A percentile compares a stretch with the other conserved stretches of the same genome.
Conservation (phyloP, 176 grass and related monocot genomes). For the Rhynchospora breviuscula region DNA sequence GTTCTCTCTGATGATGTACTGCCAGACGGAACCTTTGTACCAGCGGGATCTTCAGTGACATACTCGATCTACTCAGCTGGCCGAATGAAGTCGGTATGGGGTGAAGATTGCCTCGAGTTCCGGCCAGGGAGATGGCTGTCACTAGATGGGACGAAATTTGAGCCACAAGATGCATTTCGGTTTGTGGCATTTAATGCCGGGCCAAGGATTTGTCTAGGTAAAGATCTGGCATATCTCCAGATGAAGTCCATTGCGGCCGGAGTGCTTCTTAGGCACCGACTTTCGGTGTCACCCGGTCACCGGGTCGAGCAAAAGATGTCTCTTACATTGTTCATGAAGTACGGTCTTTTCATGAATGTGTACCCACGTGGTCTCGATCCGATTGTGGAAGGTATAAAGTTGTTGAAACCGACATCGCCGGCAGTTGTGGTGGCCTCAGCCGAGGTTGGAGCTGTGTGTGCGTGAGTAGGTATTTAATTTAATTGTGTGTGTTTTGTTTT, state of each 20-base stretch:
- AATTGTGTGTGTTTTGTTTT: conserved; percentile 14
- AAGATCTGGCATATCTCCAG: conserved; percentile 95
- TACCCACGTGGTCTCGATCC: conserved; percentile 47
- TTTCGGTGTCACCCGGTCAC: conserved; percentile 59
- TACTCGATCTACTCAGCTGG: conserved; percentile 96
- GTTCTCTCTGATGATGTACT: conserved; percentile 70
- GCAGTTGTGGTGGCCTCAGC: not conserved
- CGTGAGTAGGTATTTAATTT: conserved; percentile 16
- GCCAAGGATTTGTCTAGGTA: conserved; percentile 83
- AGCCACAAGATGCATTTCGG: conserved; percentile 70
- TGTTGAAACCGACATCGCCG: not conserved
- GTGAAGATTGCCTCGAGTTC: conserved; percentile 88
- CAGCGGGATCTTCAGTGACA: conserved; percentile 75
- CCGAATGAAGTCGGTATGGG: conserved; percentile 83
- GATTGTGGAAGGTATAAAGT: conserved; percentile 26
- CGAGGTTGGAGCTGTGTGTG: conserved; percentile 3
- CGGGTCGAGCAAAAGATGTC: conserved; percentile 99
- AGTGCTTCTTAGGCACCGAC: conserved; percentile 74
- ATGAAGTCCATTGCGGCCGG: conserved; percentile 92
- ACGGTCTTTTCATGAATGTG: conserved; percentile 79
- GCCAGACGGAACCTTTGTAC: conserved; percentile 86
- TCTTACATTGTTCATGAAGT: conserved; percentile 96
- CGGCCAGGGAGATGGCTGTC: conserved; percentile 80
- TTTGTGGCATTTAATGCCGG: conserved; percentile 96
- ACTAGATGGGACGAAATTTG: conserved; percentile 53